Evolutionary conservation across 768 basidiomycete species (phyloP).

Genomic region (Boletellus ananas): DNA sequence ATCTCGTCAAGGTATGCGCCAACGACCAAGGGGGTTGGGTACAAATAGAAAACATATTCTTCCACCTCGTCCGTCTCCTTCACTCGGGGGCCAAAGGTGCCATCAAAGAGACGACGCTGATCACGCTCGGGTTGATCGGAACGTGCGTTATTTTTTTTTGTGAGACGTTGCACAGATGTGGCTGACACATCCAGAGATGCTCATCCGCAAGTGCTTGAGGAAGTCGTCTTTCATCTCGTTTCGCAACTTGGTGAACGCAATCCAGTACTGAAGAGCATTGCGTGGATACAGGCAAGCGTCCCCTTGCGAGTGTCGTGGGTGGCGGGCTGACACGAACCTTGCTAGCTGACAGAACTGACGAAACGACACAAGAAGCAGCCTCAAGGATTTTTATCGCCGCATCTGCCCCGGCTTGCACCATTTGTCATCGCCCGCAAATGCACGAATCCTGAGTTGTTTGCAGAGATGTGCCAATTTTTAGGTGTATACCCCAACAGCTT

Average conservation of each 20-base stretch:
- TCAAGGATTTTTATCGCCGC: conserved; percentile 67
- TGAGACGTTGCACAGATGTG: neutral
- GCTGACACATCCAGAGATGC: conserved; percentile 38
- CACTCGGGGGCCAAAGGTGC: conserved; percentile 39
- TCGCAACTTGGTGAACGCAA: conserved; percentile 66
- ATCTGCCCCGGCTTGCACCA: conserved; percentile 62
- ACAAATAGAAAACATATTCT: conserved; percentile 41
- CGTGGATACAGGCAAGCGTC: conserved; percentile 57
- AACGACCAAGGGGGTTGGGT: conserved; percentile 31
- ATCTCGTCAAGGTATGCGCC: conserved; percentile 44
- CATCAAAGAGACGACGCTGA: conserved; percentile 60
- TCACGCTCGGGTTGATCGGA: conserved; percentile 57
- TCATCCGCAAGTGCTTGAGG: conserved; percentile 51
- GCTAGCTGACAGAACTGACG: conserved; percentile 56
- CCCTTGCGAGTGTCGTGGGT: neutral
- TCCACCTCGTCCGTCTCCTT: conserved; percentile 46
- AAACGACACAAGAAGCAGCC: conserved; percentile 56
- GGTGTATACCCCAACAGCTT: conserved; percentile 55
- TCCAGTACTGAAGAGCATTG: conserved; percentile 63
- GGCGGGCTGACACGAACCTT: conserved; percentile 2
- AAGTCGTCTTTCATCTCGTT: conserved; percentile 58
- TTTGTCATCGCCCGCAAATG: conserved; percentile 58
- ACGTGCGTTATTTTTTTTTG: conserved; percentile 27
- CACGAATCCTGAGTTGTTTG: conserved; percentile 54
- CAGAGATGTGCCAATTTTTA: conserved; percentile 69